These are phyloP conservation scores for Globisporangium yorkense DNA, from an alignment of 352 stramenopile genomes.

Conservation along the genomic window DNA sequence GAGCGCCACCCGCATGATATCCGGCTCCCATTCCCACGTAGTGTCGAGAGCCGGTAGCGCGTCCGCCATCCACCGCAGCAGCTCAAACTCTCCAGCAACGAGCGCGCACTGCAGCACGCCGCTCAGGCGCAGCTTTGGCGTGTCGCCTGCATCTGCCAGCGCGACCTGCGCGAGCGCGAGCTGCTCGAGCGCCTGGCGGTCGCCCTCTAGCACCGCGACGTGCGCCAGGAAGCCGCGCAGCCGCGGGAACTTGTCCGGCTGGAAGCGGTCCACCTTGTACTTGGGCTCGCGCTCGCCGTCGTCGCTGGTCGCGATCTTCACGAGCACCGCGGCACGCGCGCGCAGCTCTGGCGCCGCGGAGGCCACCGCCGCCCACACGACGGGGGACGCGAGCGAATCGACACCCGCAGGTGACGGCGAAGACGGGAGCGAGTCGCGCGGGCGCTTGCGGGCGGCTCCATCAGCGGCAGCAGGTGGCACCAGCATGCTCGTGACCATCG, in stretches of 20 bases:
- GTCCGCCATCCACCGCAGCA: slow-evolving; percentile 8
- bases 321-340: background rate
- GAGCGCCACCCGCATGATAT: slow-evolving; percentile 4
- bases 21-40: slow-evolving; percentile 8
- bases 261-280: slow-evolving; percentile 14
- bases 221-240: slow-evolving; percentile 8
- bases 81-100: background rate
- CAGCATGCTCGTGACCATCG: background rate
- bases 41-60: background rate
- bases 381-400: background rate
- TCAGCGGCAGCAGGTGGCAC: background rate
- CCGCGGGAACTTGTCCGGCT: slow-evolving; percentile 7
- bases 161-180: background rate
- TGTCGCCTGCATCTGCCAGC: background rate
- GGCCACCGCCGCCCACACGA: background rate
- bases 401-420: background rate
- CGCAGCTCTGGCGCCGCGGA: background rate
- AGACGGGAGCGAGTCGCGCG: background rate
- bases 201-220: slow-evolving; percentile 7
- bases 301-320: background rate
- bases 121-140: slow-evolving; percentile 2
- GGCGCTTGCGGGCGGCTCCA: background rate
- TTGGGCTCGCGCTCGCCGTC: slow-evolving; percentile 4
- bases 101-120: slow-evolving; percentile 7
- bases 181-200: slow-evolving; percentile 2